A percentile compares a stretch with the other conserved stretches of the same genome.
Conservation (phyloP, 768 basidiomycete species). For the Pleurotus sapidus region DNA sequence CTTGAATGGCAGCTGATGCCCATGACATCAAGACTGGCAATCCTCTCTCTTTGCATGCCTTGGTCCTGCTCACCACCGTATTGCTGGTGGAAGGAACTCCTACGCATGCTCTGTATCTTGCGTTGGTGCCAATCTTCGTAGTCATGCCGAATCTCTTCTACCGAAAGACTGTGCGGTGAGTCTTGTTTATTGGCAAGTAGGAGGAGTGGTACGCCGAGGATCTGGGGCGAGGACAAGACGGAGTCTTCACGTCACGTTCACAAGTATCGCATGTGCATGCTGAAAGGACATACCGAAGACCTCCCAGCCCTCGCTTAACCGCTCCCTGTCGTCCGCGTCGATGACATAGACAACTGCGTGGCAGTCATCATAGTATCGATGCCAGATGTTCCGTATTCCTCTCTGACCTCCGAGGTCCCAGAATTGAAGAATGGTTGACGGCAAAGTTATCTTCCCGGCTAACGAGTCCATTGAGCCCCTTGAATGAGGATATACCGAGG, state of each 20-base stretch:
- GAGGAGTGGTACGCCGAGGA: conserved; percentile 85
- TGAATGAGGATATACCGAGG: neutral
- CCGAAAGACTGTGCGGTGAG: conserved; percentile 71
- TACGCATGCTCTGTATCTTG: conserved; percentile 65
- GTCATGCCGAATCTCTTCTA: conserved; percentile 87
- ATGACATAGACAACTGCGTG: conserved; percentile 96
- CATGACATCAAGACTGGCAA: conserved; percentile 85
- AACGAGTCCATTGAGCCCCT: conserved; percentile 1
- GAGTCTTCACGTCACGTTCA: conserved; percentile 46
- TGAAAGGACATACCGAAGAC: conserved; percentile 75
- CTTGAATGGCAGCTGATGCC: conserved; percentile 88
- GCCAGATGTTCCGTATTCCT: conserved; percentile 94
- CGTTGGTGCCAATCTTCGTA: conserved; percentile 86
- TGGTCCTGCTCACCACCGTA: conserved; percentile 45
- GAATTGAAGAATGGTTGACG: conserved; percentile 93
- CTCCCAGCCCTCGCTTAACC: conserved; percentile 93
- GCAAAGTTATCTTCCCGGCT: conserved; percentile 93
- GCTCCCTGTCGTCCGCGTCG: conserved; percentile 87
- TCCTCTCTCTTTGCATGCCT: conserved; percentile 44
- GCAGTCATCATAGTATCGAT: conserved; percentile 92
- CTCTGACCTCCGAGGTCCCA: conserved; percentile 97
- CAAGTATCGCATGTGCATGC: neutral
- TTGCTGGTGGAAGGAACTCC: conserved; percentile 32
- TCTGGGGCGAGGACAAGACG: conserved; percentile 86
- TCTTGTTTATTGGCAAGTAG: conserved; percentile 98